Evolutionary conservation across 495 filamentous ascomycete species (phyloP).

Genomic region (Lasiosphaeria hispida): DNA sequence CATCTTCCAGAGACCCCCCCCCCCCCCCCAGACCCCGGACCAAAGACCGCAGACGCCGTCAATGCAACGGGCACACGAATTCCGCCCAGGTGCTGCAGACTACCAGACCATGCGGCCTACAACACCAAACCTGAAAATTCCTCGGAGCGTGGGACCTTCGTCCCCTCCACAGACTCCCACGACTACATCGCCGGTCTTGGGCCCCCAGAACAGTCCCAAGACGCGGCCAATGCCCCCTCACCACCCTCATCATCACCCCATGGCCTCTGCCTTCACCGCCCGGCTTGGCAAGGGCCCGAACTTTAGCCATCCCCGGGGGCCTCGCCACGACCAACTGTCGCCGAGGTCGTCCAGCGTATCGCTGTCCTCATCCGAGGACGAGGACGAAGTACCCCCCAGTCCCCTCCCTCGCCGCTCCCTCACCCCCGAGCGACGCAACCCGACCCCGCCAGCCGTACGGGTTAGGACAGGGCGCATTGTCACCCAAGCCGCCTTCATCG

Average conservation of each 20-base stretch:
- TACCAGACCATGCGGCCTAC: slow-evolving; percentile 45
- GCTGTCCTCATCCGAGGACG: slow-evolving; percentile 27
- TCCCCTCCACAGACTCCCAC: slow-evolving; percentile 55
- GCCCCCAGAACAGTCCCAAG: slow-evolving; percentile 33
- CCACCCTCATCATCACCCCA: slow-evolving; percentile 24
- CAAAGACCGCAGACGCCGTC: slow-evolving; percentile 13
- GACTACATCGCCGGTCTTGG: slow-evolving; percentile 39
- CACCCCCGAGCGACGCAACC: slow-evolving; percentile 28
- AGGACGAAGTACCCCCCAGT: slow-evolving; percentile 29
- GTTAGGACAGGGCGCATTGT: slow-evolving; percentile 31
- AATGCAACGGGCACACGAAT: slow-evolving; percentile 18
- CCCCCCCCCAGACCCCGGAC: slow-evolving; percentile 41
- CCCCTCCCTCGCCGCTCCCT: slow-evolving; percentile 28
- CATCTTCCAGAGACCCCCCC: slow-evolving; percentile 8
- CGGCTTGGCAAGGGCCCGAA: slow-evolving; percentile 41
- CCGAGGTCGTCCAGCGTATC: slow-evolving; percentile 48
- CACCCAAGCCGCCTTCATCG: slow-evolving; percentile 35
- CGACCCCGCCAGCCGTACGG: slow-evolving; percentile 28
- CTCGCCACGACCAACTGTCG: slow-evolving; percentile 48
- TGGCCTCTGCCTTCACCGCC: slow-evolving; percentile 36
- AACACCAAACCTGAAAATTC: slow-evolving; percentile 45
- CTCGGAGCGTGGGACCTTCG: slow-evolving; percentile 47
- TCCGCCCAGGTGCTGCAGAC: slow-evolving; percentile 11
- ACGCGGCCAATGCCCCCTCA: slow-evolving; percentile 28
- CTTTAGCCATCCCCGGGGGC: slow-evolving; percentile 40